Evolutionary conservation across 495 filamentous ascomycete species (phyloP), one percentile per base, ranked within the genome.

Genomic region (Penicillium atrosanguineum): DNA sequence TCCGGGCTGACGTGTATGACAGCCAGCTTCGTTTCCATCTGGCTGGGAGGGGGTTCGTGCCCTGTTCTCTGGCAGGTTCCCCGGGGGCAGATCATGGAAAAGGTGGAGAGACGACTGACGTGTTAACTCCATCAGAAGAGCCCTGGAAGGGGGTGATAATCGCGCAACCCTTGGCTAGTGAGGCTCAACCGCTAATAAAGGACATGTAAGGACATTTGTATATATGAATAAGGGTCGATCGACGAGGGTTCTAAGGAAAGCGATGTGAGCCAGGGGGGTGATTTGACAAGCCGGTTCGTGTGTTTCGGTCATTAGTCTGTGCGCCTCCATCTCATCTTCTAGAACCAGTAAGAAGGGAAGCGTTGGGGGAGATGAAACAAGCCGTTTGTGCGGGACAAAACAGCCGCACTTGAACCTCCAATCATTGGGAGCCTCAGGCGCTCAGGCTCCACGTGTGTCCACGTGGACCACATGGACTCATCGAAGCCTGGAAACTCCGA

Each of bases 391-490:
- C 21, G 14, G 26, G 37, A 25, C n/a, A 41, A 25, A 38, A 41
- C 26, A 37, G 14, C n/a, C 20, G 37, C n/a, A 29, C 36, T 49
- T 6, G 46, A 20, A 46, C 16, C 16, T 9, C 16, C 38, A 40
- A 40, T 40, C 38, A 40, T 7, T 20, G n/a, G 19, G 38, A 40
- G 31, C 31, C 31, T 34, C n/a, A 40, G 38, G 38, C 38, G 38
- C 38, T 19, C 19, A 38, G 39, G 56, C 64, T 64, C 70, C 67
- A 71, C 70, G 67, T 69, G 70, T 62, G 61, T 65, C 61, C 70
- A 73, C 70, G 70, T 73, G 70, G 58, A 63, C 66, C 52, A 67
- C 68, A 71, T 71, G 68, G 68, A 55, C 63, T 59, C 60, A 59
- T 45, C 38, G 57, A 64, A 63, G 59, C 62, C 53, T 71, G 51